Percentiles rank a stretch among this genome's conserved stretches.
phyloP scores from a whole-genome alignment of 208 protist species.

The Entamoeba invadens region DNA sequence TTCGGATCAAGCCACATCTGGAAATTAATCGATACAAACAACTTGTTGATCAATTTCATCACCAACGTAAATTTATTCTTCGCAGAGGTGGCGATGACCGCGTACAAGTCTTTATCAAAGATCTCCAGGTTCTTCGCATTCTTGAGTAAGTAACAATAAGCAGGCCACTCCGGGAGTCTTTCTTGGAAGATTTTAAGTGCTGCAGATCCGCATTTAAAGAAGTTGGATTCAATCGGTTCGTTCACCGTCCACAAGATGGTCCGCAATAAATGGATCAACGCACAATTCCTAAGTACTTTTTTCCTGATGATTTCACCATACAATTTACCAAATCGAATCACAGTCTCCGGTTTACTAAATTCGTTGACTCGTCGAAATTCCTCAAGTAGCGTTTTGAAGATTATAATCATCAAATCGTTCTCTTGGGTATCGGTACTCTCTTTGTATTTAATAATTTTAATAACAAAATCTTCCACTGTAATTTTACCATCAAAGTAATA shows the following conservation, averaged over 20 bases:
- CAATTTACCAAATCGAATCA: not conserved
- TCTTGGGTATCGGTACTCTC: not conserved
- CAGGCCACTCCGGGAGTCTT: not conserved
- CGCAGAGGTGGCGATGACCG: not conserved
- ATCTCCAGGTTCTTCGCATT: not conserved
- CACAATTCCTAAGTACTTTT: not conserved
- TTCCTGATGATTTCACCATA: not conserved
- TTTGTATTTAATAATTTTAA: not conserved
- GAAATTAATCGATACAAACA: not conserved
- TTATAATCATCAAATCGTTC: not conserved
- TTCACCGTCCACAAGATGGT: not conserved
- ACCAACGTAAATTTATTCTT: not conserved
- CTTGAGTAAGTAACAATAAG: not conserved
- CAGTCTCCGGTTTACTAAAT: not conserved
- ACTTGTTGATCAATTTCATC: not conserved
- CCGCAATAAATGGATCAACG: not conserved
- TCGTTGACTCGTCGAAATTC: not conserved
- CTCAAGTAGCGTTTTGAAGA: not conserved
- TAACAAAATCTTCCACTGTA: not conserved
- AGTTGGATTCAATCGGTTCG: not conserved
- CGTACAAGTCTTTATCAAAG: not conserved
- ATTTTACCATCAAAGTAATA: not conserved
- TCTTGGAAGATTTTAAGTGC: not conserved
- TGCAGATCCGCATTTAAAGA: not conserved
- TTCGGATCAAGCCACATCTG: not conserved